These are phyloP conservation scores for Pilatotrama ljubarskyi DNA, from an alignment of 768 basidiomycete genomes.

Conservation along the genomic window DNA sequence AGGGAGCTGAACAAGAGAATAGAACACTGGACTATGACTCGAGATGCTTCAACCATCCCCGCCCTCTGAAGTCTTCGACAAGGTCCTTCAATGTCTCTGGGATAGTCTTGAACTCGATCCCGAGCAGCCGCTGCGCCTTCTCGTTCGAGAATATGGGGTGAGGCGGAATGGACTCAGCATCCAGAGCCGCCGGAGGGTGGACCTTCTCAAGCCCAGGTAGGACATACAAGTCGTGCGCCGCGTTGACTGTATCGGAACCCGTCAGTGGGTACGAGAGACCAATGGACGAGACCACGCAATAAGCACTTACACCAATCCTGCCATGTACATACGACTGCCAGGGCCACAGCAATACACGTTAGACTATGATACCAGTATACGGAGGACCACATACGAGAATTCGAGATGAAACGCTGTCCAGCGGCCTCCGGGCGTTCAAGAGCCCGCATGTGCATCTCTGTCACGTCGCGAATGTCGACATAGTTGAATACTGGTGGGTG, in stretches of 20 bases:
- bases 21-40: neutral
- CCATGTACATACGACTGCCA: constrained; percentile 13
- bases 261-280: neutral
- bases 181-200: constrained; percentile 17
- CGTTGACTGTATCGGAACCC: constrained; percentile 4
- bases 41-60: constrained; percentile 32
- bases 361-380: neutral
- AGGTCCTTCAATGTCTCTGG: constrained; percentile 42
- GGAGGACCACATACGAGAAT: constrained; percentile 28
- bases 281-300: neutral
- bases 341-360: neutral
- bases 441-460: constrained; percentile 30
- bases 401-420: constrained; percentile 40
- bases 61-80: constrained; percentile 41
- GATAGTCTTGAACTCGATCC: constrained; percentile 41
- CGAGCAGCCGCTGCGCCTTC: constrained; percentile 43
- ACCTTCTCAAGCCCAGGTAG: constrained; percentile 5
- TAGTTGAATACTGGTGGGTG: constrained; percentile 11
- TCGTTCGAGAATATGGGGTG: neutral
- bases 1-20: no score
- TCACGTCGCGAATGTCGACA: constrained; percentile 40
- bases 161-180: constrained; percentile 22
- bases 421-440: constrained; percentile 35
- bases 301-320: constrained; percentile 20
- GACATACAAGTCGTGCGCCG: constrained; percentile 7